Conservation (phyloP, 1,284 basidiomycete species). For the Sporisorium reilianum region DNA sequence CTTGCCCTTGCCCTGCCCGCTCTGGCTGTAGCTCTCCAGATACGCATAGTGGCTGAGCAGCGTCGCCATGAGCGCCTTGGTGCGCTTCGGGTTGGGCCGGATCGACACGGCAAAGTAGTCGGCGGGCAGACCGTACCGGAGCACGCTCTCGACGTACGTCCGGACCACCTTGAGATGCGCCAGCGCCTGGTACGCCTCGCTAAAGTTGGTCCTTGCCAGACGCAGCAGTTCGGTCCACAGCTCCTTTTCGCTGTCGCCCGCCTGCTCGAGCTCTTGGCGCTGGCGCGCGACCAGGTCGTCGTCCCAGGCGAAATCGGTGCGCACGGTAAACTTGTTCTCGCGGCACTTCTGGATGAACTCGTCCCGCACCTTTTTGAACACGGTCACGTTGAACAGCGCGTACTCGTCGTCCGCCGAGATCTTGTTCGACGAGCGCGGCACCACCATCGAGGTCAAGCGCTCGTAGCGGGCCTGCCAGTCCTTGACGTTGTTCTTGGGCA, state of each 20-base stretch:
- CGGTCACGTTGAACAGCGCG: conserved; percentile 84
- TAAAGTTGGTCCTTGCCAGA: conserved; percentile 93
- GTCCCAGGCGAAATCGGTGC: conserved; percentile 89
- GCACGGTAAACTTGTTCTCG: conserved; percentile 95
- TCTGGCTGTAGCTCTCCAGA: conserved; percentile 74
- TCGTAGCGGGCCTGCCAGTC: conserved; percentile 94
- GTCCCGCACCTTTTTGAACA: conserved; percentile 91
- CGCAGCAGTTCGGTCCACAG: conserved; percentile 98
- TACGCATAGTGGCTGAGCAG: conserved; percentile 85
- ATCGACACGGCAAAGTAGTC: conserved; percentile 86
- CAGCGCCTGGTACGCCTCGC: conserved; percentile 93
- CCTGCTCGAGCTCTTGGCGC: conserved; percentile 81
- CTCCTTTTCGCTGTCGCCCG: conserved; percentile 91
- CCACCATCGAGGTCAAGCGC: conserved; percentile 87
- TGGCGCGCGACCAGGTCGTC: conserved; percentile 86
- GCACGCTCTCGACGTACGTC: conserved; percentile 92
- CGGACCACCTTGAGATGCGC: conserved; percentile 93
- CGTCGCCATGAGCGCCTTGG: conserved; percentile 79
- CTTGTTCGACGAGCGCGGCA: conserved; percentile 86
- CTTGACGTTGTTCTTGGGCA: conserved; percentile 86
- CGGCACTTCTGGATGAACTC: conserved; percentile 94
- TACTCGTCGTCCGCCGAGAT: conserved; percentile 90
- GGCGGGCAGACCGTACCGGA: conserved; percentile 94
- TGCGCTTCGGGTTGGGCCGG: conserved; percentile 82
- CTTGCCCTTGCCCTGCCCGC: conserved; percentile 3